Conservation (phyloP, 257 asterid genomes). For the Fraxinus americana region DNA sequence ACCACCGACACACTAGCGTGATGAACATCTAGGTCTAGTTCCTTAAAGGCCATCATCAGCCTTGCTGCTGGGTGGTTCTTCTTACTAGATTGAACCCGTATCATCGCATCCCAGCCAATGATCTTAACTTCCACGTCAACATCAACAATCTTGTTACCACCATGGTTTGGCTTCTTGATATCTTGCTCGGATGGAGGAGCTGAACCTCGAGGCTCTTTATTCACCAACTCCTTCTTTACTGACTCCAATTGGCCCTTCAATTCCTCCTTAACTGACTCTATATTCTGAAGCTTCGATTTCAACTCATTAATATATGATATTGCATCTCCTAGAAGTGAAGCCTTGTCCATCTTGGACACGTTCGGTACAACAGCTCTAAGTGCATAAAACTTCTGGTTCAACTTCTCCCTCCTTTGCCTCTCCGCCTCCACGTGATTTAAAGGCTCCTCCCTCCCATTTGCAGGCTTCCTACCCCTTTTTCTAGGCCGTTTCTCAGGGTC, state of each 20-base stretch:
- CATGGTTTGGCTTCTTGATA: slow-evolving; percentile 7
- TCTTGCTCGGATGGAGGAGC: slow-evolving; percentile 30
- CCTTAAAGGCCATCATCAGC: slow-evolving; percentile 71
- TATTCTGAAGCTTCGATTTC: slow-evolving; percentile 52
- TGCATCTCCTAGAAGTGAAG: slow-evolving; percentile 89
- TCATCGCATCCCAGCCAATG: slow-evolving; percentile 73
- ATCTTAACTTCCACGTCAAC: slow-evolving; percentile 76
- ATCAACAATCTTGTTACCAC: slow-evolving; percentile 27
- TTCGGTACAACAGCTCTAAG: slow-evolving; percentile 87
- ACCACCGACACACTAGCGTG: slow-evolving; percentile 84
- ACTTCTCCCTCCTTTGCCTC: slow-evolving; percentile 91
- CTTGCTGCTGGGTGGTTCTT: slow-evolving; percentile 87
- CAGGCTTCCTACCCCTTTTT: slow-evolving; percentile 86
- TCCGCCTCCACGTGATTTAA: slow-evolving; percentile 92
- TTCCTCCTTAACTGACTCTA: slow-evolving; percentile 55
- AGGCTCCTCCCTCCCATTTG: slow-evolving; percentile 90
- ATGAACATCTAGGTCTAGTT: slow-evolving; percentile 64
- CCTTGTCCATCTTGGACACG: slow-evolving; percentile 90
- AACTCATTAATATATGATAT: slow-evolving; percentile 73
- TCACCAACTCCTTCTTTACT: slow-evolving; percentile 50
- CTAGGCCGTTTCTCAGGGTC: slow-evolving; percentile 74
- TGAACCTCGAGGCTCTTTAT: slow-evolving; percentile 30
- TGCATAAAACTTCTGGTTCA: slow-evolving; percentile 79
- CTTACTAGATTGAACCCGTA: slow-evolving; percentile 67
- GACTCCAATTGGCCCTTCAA: slow-evolving; percentile 50